Base-by-base conservation (phyloP, 495 filamentous ascomycete genomes). In the Aspergillus coremiiformis region DNA sequence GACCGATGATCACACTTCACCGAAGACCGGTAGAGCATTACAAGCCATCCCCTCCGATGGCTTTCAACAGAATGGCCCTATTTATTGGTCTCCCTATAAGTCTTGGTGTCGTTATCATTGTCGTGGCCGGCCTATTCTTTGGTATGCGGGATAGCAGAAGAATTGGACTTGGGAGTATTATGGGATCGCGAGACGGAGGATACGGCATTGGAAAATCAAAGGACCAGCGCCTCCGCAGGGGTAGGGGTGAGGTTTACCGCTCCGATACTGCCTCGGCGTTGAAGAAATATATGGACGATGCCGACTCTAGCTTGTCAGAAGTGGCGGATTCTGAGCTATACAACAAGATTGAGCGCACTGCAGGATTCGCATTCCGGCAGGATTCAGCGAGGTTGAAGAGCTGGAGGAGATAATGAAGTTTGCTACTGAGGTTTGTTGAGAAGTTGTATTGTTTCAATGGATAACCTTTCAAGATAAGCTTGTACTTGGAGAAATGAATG, bases 101-200 rank as follows among this genome's bases (percentile, higher is more conserved):
- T 24, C 29, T 66, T 23, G 54, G 49, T 15, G 49, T 62, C 29
- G 53, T 63, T 1, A 43, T 63, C 4, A 17, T 56, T 1, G 54
- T 63, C 21, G 63, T 66, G 4, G 48, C 53, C 11, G 53, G 53
- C 14, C 33, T 66, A 15, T 60, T 53, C 29, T 63, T 60, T 33
- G 60, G 60, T 4, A 66, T 66, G 63, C 48, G 60, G 27, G 48
- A 56, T 29, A 54, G 55, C 19, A 58, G 63, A 44, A 55, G 44
- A 26, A 57, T 60, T 39, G 52, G 51, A 20, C 21, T 55, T 15
- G 56, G 39, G 12, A 57, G 39, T 21, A 22, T 55, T 45, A 59
- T 47, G 57, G 46, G 49, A 26, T 49, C 54, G 45, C 41, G 53
- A 41, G 49, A 45, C 11, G 55, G 39, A 43, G 58, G 58, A 11